These are phyloP conservation scores for Dillenia suffruticosa DNA, from an alignment of 164 flowering plant species.

Conservation along the genomic window DNA sequence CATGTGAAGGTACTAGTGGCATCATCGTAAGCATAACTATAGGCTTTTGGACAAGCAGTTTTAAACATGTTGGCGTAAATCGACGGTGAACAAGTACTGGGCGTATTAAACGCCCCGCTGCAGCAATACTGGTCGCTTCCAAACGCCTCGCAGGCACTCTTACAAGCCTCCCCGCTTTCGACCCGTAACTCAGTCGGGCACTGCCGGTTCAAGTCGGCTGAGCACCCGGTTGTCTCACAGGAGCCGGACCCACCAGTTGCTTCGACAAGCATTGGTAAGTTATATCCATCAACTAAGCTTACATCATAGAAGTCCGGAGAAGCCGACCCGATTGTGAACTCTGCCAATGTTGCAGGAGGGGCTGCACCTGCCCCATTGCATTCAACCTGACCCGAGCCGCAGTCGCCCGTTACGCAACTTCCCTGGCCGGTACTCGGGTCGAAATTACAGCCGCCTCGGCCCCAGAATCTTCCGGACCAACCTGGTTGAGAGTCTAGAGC, in stretches of 20 bases:
- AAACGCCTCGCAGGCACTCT: slow-evolving; percentile 77
- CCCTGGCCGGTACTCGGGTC: slow-evolving; percentile 40
- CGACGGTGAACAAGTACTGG: slow-evolving; percentile 54
- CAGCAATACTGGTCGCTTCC: slow-evolving; percentile 60
- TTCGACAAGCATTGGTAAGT: slow-evolving; percentile 55
- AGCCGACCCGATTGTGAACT: slow-evolving; percentile 53
- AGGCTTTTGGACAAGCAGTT: slow-evolving; percentile 56
- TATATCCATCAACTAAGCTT: slow-evolving; percentile 79
- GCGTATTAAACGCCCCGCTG: slow-evolving; percentile 50
- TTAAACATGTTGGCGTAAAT: slow-evolving; percentile 56
- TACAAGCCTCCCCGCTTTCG: slow-evolving; percentile 47
- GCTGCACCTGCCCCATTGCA: slow-evolving; percentile 53
- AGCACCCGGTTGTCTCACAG: slow-evolving; percentile 55
- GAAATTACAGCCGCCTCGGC: slow-evolving; percentile 48
- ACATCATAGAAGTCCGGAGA: slow-evolving; percentile 70
- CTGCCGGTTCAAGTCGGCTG: slow-evolving; percentile 37
- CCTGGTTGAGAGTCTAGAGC: slow-evolving; percentile 22
- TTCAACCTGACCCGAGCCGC: slow-evolving; percentile 48
- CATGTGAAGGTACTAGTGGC: slow-evolving; percentile 68
- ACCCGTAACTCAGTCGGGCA: slow-evolving; percentile 57
- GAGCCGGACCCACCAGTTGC: slow-evolving; percentile 43
- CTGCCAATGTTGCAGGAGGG: slow-evolving; percentile 67
- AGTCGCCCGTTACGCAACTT: slow-evolving; percentile 52
- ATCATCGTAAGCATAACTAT: slow-evolving; percentile 72
- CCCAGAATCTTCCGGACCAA: slow-evolving; percentile 84